Evolutionary conservation across 371 early-diverging fungal genomes (phyloP), one percentile per base, ranked within the genome.

Genomic region (Mortierella sp.): DNA sequence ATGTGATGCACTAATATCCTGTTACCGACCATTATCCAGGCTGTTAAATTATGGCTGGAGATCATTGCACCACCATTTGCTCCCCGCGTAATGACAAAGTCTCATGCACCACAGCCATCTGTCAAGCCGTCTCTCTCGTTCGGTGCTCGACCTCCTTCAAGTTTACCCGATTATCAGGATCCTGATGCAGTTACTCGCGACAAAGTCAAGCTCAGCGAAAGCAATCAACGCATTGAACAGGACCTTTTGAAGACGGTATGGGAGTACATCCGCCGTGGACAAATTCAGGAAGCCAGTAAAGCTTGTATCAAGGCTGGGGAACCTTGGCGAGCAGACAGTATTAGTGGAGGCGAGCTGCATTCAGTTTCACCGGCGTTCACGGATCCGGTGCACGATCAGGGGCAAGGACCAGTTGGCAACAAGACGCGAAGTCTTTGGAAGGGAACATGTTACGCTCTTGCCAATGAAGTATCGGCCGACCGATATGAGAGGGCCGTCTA

Each of bases 321-420:
- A 21, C 58, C 56, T 13, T 76, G 78, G 78, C 57, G 78, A 23
- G 78, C 78, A 48, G 78, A 76, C 23, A 76, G 78, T 41, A 76
- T 76, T 28, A 54, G 62, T 10, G 78, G 78, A 2, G 78, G 78
- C 21, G 62, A 61, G 1, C 47, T 65, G 2, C 70, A 69, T 45
- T 48, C 78, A 0, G 66, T 65, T 14, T 43, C 69, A 0, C 47
- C 61, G 2, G 65, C 58, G 10, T 76, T 68, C 39, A 61, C 54
- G 14, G 70, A 66, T 38, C 63, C 65, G 3, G 24, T 48, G 8
- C 48, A 64, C 21, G 66, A 62, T 13, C 38, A 55, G 14, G 56
- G 49, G 18, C 59, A 76, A 16, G 66, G 52, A 1, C 63, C 58
- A 7, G 45, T 47, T 5, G 78, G 78, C 16, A 76, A 76, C 58